Base-by-base conservation (phyloP, 208 protist genomes). In the Endotrypanum monterogeii region DNA sequence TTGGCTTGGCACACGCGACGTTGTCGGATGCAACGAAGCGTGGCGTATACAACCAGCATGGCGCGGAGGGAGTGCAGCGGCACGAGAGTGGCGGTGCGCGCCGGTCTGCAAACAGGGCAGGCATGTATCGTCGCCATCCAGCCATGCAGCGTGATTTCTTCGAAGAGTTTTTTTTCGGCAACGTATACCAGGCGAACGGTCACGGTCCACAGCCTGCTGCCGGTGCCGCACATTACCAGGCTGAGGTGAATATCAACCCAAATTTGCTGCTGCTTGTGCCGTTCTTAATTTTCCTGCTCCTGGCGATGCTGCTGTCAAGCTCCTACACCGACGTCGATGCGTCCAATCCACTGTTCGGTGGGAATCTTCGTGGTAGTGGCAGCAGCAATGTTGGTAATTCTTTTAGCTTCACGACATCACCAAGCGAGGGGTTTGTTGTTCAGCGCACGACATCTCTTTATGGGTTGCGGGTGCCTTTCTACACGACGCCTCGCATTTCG, bases 1-100 rank as follows among this genome's bases (percentile, higher is more conserved):
- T 98, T 11, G 87, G 91, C 46, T 85, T 82, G 12, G 93, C 95
- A 7, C 80, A 97, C 79, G 62, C 77, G 18, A 89, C 83, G 18
- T 73, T 98, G 30, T 84, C 79, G 20, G 95, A 98, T 68, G 61
- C 71, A 7, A 88, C 83, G 12, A 97, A 96, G 83, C 83, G 95
- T 5, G 74, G 80, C 30, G 88, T 95, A 46, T 98, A 98, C 69
- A 92, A 97, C 55, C 80, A 75, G 20, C 82, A 84, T 25, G 95
- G 95, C 14, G 88, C 78, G 48, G 89, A 91, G 2, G 95, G 87
- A 11, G 87, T 98, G 30, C 88, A 91, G 79, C 90, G 83, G 52
- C 92, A 97, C 61, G 92, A 97, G 81, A 94, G 84, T 80, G 80
- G 71, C 28, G 79, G 71, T 6, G 66, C 63, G n/a, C 69, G 83